Base-by-base conservation (phyloP, 176 grass and related monocot genomes). In the Triticum turgidum region DNA sequence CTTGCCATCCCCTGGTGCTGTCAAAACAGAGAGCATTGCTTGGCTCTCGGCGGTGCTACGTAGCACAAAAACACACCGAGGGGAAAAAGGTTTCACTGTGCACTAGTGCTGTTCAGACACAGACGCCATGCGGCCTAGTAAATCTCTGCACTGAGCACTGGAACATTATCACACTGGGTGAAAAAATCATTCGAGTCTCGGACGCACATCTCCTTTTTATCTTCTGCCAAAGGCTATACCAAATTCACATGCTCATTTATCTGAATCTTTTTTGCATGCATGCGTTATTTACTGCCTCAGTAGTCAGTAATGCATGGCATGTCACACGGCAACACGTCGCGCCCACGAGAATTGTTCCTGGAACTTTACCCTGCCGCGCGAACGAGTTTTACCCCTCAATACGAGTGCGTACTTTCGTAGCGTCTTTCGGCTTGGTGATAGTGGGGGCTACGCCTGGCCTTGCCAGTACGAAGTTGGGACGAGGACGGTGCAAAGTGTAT, bases 1-100 rank as follows among this genome's bases (percentile, higher is more conserved):
- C 88, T 90, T 65, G 63, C 37, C 73, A n/a, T 22, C 69, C 71
- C 42, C n/a, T 67, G 82, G 65, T 85, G 69, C 88, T 78, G 38
- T 65, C 65, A 21, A 42, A n/a, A 15, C 4, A 10, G 14, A 25
- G 30, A 11, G 20, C 30, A 65, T 88, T 15, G 80, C 67, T 35
- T 89, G 59, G 76, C 47, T 67, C 34, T 29, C 20, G 29, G 13
- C 38, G 0, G 37, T 35, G 80, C 73, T 70, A 70, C 73, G 72
- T 83, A 18, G 62, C 62, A 1, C 70, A 33, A 7, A 7, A 33
- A 42, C 17, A n/a, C 61, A 68, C 30, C 21, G 47, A 14, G 1
- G 7, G 1, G 0, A 0, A 18, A 35, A 22, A 4, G 13, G 2
- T 59, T 59, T 59, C 18, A 59, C 54, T 59, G 54, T 21, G 54